Percentiles rank a stretch among this genome's conserved stretches.
Conservation (phyloP, 257 asterid genomes). For the Gynochthodes officinalis region DNA sequence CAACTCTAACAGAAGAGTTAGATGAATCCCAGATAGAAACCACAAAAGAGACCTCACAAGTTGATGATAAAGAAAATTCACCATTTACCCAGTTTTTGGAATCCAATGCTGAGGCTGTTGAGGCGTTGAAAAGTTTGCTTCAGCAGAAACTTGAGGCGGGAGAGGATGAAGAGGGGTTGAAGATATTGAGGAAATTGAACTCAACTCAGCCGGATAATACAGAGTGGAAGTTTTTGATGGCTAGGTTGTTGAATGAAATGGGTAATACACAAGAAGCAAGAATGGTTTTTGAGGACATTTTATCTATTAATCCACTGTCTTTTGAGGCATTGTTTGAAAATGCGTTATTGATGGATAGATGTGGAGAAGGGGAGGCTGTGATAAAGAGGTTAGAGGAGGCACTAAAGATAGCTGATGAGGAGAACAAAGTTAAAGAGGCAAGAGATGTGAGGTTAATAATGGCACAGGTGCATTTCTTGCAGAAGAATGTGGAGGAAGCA, state of each 20-base stretch:
- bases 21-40: background rate
- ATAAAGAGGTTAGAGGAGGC: conserved; percentile 67
- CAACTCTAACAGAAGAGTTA: conserved; percentile 30
- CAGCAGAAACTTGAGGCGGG: conserved; percentile 64
- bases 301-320: conserved; percentile 44
- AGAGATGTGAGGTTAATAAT: conserved; percentile 78
- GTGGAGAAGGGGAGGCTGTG: conserved; percentile 65
- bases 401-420: conserved; percentile 54
- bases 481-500: conserved; percentile 79
- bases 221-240: conserved; percentile 67
- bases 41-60: conserved; percentile 5
- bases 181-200: conserved; percentile 42
- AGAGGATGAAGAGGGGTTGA: conserved; percentile 62
- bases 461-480: conserved; percentile 84
- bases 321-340: conserved; percentile 74
- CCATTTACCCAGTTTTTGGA: conserved; percentile 46
- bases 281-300: conserved; percentile 51
- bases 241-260: conserved; percentile 61
- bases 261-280: conserved; percentile 59
- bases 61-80: conserved; percentile 26
- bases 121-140: conserved; percentile 49
- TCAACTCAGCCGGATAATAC: conserved; percentile 61
- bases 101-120: conserved; percentile 51
- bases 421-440: conserved; percentile 55
- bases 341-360: conserved; percentile 67